phyloP scores from a whole-genome alignment of 2,329 filamentous ascomycete genomes.

The Escovopsis sp. region DNA sequence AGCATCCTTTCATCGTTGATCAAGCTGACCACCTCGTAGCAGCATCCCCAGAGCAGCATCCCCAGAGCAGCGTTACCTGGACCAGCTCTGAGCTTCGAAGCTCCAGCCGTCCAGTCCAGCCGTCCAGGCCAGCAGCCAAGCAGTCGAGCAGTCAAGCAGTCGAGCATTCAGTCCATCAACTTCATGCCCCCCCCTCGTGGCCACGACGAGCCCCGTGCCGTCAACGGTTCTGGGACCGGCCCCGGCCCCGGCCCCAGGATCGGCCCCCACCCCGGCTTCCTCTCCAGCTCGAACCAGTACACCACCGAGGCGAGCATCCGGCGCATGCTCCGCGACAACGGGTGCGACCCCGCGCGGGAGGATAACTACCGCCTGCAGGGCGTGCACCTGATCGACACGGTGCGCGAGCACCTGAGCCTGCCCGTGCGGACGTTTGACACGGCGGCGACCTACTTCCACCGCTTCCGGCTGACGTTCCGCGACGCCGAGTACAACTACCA shows the following conservation, averaged over 20 bases:
- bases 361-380: slow-evolving; percentile 71
- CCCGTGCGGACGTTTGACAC: slow-evolving; percentile 87
- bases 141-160: too few species aligned
- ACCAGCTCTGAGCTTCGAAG: too few species aligned
- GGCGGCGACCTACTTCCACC: slow-evolving; percentile 84
- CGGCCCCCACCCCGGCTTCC: slow-evolving; percentile 31
- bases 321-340: slow-evolving; percentile 51
- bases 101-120: too few species aligned
- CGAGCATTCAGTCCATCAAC: slow-evolving; percentile 1
- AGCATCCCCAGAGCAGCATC: too few species aligned
- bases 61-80: too few species aligned
- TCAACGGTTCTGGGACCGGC: slow-evolving; percentile 3
- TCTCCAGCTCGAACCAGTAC: slow-evolving; percentile 48
- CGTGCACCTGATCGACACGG: slow-evolving; percentile 75
- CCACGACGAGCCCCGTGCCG: not conserved
- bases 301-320: slow-evolving; percentile 70
- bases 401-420: slow-evolving; percentile 65
- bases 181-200: slow-evolving; percentile 5
- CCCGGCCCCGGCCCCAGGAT: slow-evolving; percentile 10
- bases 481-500: slow-evolving; percentile 73
- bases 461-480: slow-evolving; percentile 74
- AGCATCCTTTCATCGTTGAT: too few species aligned
- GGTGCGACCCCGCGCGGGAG: slow-evolving; percentile 63
- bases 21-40: too few species aligned
- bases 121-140: too few species aligned